Evolutionary conservation across 139 green algal genomes (phyloP).

Genomic region (Chlorella sp.): DNA sequence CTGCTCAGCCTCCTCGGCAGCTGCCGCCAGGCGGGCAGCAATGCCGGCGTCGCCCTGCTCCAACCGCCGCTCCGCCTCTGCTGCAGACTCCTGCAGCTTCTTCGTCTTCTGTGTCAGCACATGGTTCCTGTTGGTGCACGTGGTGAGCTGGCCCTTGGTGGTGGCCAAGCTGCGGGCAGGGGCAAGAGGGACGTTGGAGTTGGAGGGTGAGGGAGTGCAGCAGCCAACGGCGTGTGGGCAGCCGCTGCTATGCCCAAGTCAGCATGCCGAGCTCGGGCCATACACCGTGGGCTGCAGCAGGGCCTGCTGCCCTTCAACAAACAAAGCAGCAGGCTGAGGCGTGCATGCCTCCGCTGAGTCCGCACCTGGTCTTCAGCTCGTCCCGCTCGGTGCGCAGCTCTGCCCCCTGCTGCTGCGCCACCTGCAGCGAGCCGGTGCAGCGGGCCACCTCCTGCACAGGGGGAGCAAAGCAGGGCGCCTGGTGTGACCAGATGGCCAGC

Average conservation of each 20-base stretch:
- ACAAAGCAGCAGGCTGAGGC: too few relatives aligned
- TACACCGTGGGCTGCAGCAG: too few relatives aligned
- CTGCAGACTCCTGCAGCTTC: not conserved
- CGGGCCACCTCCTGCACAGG: conserved; percentile 18
- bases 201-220: too few relatives aligned
- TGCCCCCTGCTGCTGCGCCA: not conserved
- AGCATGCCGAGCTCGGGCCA: too few relatives aligned
- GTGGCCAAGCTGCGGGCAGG: not conserved
- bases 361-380: conserved; percentile 14
- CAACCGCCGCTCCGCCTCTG: conserved; percentile 1
- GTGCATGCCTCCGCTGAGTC: too few relatives aligned
- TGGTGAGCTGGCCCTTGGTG: conserved; percentile 2
- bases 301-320: too few relatives aligned
- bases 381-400: not conserved
- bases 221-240: too few relatives aligned
- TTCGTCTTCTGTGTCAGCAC: not conserved
- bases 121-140: not conserved
- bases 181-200: not conserved
- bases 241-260: too few relatives aligned
- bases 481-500: not conserved
- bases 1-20: not conserved
- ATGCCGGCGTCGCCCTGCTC: not conserved
- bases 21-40: not conserved
- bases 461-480: too few relatives aligned
- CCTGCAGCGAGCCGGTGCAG: not conserved